phyloP scores from a whole-genome alignment of 202 grass and related monocot genomes.

The Schoenoplectus tabernaemontani region DNA sequence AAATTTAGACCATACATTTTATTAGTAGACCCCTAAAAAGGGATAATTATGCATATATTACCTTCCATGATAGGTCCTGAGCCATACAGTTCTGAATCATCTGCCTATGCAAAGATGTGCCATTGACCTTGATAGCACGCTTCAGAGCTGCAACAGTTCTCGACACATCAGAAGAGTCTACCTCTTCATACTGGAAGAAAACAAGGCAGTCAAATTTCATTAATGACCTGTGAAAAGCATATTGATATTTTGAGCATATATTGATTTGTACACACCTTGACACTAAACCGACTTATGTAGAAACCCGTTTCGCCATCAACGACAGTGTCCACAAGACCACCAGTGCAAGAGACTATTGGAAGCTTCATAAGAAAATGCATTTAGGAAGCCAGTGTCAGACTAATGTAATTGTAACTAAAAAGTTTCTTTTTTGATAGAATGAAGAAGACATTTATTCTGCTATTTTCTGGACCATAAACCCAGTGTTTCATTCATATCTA shows the following conservation, averaged over 20 bases:
- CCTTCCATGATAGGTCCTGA: slow-evolving; percentile 84
- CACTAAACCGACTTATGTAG: slow-evolving; percentile 55
- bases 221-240: background rate
- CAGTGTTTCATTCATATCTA: background rate
- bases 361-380: slow-evolving; percentile 30
- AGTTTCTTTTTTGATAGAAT: too few species aligned
- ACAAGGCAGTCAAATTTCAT: background rate
- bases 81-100: slow-evolving; percentile 77
- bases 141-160: slow-evolving; percentile 37
- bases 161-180: slow-evolving; percentile 41
- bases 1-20: too few species aligned
- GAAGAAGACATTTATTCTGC: background rate
- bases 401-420: slow-evolving; percentile 4
- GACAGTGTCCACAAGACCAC: slow-evolving; percentile 66
- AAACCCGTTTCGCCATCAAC: slow-evolving; percentile 69
- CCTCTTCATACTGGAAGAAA: too few species aligned
- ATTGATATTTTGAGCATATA: background rate
- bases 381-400: background rate
- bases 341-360: slow-evolving; percentile 45
- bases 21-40: background rate
- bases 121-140: slow-evolving; percentile 38
- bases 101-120: slow-evolving; percentile 31
- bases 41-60: slow-evolving; percentile 6
- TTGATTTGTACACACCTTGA: slow-evolving; percentile 31
- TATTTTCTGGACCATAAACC: background rate